These are phyloP conservation scores for Gamsiella multidivaricata DNA, from an alignment of 192 early-diverging fungal genomes.

Conservation along the genomic window DNA sequence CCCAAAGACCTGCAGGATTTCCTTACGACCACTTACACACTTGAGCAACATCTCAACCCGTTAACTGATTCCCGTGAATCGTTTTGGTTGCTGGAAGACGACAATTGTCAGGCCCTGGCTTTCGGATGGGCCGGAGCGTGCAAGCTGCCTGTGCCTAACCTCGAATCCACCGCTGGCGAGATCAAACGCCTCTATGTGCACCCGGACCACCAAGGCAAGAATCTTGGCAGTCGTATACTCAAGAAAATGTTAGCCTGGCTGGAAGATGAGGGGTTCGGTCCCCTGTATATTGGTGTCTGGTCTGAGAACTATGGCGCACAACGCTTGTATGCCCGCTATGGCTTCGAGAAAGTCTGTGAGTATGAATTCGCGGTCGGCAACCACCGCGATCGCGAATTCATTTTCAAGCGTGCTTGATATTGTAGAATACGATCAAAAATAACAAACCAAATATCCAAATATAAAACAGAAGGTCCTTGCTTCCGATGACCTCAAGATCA, in stretches of 20 bases:
- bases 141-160: slow-evolving; percentile 29
- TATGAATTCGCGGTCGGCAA: slow-evolving; percentile 32
- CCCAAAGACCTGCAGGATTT: slow-evolving; percentile 27
- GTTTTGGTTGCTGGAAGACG: slow-evolving; percentile 45
- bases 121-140: slow-evolving; percentile 47
- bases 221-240: slow-evolving; percentile 18
- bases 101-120: slow-evolving; percentile 17
- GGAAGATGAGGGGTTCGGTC: slow-evolving; percentile 5
- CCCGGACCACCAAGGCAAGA: slow-evolving; percentile 44
- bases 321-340: slow-evolving; percentile 31
- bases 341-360: slow-evolving; percentile 24
- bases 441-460: neutral
- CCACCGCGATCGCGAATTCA: slow-evolving; percentile 44
- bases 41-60: slow-evolving; percentile 29
- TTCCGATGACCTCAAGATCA: neutral
- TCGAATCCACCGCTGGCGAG: slow-evolving; percentile 40
- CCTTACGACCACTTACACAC: slow-evolving; percentile 31
- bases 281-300: slow-evolving; percentile 48
- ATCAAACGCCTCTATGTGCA: slow-evolving; percentile 44
- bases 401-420: slow-evolving; percentile 34
- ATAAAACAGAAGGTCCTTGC: neutral
- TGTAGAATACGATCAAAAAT: slow-evolving; percentile 3
- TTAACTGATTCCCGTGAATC: slow-evolving; percentile 37
- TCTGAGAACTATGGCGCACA: slow-evolving; percentile 48
- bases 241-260: slow-evolving; percentile 37